Conservation (phyloP, 2,329 filamentous ascomycete genomes). For the Nemania abortiva region DNA sequence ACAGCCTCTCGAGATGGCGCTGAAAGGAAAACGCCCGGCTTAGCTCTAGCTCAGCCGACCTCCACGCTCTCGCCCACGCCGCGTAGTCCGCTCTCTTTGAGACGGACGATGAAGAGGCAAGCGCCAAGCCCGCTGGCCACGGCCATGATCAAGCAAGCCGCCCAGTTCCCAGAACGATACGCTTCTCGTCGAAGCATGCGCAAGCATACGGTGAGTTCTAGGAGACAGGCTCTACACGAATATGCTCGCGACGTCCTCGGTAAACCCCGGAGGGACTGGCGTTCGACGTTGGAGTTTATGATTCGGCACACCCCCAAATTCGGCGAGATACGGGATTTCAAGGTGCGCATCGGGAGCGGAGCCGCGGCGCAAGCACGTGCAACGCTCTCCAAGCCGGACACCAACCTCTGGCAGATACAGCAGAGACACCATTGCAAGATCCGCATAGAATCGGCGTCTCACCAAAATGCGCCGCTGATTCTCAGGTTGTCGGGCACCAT, state of each 20-base stretch:
- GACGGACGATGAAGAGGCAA: background rate
- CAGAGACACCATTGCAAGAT: conserved; percentile 45
- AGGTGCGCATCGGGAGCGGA: conserved; percentile 46
- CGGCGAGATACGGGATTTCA: conserved; percentile 45
- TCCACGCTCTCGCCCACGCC: background rate
- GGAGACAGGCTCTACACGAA: conserved; percentile 42
- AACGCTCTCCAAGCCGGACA: conserved; percentile 43
- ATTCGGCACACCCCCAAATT: conserved; percentile 45
- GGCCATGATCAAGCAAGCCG: conserved; percentile 18
- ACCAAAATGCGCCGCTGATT: conserved; percentile 38
- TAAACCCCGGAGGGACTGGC: conserved; percentile 38
- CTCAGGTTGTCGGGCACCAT: conserved; percentile 47
- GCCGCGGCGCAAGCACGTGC: conserved; percentile 43
- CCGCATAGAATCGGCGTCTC: conserved; percentile 40
- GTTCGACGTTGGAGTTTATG: conserved; percentile 44
- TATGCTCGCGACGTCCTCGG: conserved; percentile 18
- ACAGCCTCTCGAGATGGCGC: background rate
- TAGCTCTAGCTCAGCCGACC: background rate
- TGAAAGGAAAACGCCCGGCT: background rate
- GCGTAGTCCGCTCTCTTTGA: background rate
- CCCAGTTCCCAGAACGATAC: conserved; percentile 35
- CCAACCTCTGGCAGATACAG: conserved; percentile 43
- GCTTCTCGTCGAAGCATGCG: conserved; percentile 37
- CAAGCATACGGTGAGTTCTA: conserved; percentile 40
- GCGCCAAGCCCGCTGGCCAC: background rate